Evolutionary conservation across 2,329 filamentous ascomycete genomes (phyloP).

Genomic region (Fusarium xylarioides): DNA sequence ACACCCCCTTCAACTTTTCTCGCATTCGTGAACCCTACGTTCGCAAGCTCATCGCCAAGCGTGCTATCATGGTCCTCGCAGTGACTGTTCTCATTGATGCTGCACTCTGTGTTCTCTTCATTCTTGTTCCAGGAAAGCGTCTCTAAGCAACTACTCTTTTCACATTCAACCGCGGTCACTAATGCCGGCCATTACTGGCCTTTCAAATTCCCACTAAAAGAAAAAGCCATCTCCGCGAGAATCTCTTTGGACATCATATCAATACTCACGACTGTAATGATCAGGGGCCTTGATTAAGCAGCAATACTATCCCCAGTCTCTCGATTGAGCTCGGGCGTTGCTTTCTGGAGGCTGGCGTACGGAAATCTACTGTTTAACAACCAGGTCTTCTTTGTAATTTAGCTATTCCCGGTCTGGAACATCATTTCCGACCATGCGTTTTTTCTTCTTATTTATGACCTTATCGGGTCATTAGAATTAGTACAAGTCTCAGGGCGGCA

Average conservation of each 20-base stretch:
- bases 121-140: constrained; percentile 90
- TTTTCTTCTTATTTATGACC: constrained; percentile 22
- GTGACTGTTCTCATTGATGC: constrained; percentile 81
- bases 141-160: constrained; percentile 57
- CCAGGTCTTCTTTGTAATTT: constrained; percentile 41
- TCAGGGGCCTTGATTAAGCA: constrained; percentile 35
- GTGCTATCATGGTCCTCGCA: constrained; percentile 81
- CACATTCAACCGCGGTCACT: constrained; percentile 22
- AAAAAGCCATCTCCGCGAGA: constrained; percentile 28
- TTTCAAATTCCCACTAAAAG: constrained; percentile 9
- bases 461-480: constrained; percentile 16
- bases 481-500: constrained; percentile 15
- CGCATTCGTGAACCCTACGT: constrained; percentile 91
- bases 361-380: constrained; percentile 38
- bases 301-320: constrained; percentile 27
- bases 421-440: constrained; percentile 28
- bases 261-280: constrained; percentile 45
- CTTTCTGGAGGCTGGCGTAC: constrained; percentile 38
- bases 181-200: constrained; percentile 40
- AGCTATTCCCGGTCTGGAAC: constrained; percentile 28
- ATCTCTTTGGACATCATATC: constrained; percentile 23
- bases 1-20: constrained; percentile 93
- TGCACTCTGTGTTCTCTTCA: constrained; percentile 88
- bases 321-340: constrained; percentile 21
- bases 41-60: constrained; percentile 82